Evolutionary conservation across 805 yeast genomes (phyloP), one percentile per base, ranked within the genome.

Genomic region (Pichia californica): DNA sequence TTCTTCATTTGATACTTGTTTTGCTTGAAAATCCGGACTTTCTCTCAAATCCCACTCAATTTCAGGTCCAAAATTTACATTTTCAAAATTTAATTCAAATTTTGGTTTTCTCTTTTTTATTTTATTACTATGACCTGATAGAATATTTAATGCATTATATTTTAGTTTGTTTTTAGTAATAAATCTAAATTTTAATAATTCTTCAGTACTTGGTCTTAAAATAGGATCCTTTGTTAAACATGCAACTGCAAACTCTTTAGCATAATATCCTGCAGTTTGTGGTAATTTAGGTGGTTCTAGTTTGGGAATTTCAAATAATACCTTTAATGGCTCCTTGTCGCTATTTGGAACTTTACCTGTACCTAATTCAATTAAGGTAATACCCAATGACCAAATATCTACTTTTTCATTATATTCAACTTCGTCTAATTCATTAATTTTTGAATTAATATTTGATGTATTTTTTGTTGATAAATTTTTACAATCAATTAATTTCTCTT

Each of bases 381-480:
- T 91, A 0, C 99, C 99, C 19, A 88, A 68, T 0, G 96, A 88
- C 99, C 99, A 93, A 41, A 93, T 85, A 58, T 93, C 99, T 1
- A 88, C 95, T 55, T 83, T 85, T 49, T 81, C 84, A 56, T 85
- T 74, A 61, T 93, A 88, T 1, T 93, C 95, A 9, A 64, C 60
- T 36, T 54, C 48, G 26, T 36, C 37, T 7, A 31, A 18, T 13
- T 41, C 45, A n/a, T 37, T 27, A 28, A 7, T 21, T 4, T 28
- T 8, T 7, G 6, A 8, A 26, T 29, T 16, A 5, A 15, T 32
- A 4, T 21, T 6, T 6, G 27, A 26, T n/a, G 11, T 25, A 0
- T 18, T 16, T 11, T 16, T 35, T 8, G 5, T 28, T 18, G 13
- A 31, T 9, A 36, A 21, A 4, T 9, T 34, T 15, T 18, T 29